These are phyloP conservation scores for Leptographium flavum DNA, from an alignment of 2,329 filamentous ascomycete species.

Conservation along the genomic window DNA sequence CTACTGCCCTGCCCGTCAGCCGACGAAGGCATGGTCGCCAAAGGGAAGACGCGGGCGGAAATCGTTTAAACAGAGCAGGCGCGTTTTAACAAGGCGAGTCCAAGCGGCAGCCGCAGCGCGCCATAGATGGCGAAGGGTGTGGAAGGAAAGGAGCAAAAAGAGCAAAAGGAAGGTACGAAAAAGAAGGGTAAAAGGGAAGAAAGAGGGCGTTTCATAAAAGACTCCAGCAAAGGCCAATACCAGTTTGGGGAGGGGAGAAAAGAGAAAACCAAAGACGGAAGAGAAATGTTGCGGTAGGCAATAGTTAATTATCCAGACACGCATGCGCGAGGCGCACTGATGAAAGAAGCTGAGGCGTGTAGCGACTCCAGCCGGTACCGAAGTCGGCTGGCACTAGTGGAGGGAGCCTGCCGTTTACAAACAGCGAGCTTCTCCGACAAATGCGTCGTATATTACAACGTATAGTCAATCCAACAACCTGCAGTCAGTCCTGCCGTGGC, in stretches of 20 bases:
- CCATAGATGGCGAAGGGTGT: neutral
- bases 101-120: neutral
- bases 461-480: no score
- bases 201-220: no score
- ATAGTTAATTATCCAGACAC: no score
- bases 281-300: neutral
- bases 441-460: no score
- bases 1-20: constrained; percentile 5
- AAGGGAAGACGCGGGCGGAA: neutral
- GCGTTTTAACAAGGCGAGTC: neutral
- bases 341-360: no score
- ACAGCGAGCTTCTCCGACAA: no score
- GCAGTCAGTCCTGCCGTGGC: no score
- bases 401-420: neutral
- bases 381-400: neutral
- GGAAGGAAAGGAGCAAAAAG: neutral
- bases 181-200: neutral
- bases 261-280: neutral
- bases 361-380: neutral
- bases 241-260: neutral
- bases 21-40: constrained; percentile 2
- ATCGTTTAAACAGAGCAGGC: neutral
- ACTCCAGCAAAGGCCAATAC: neutral
- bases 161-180: neutral
- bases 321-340: no score